A percentile compares a stretch with the other conserved stretches of the same genome.
These are phyloP conservation scores for Fragosphaeria purpurea DNA, from an alignment of 2,329 filamentous ascomycete species.

Conservation along the genomic window DNA sequence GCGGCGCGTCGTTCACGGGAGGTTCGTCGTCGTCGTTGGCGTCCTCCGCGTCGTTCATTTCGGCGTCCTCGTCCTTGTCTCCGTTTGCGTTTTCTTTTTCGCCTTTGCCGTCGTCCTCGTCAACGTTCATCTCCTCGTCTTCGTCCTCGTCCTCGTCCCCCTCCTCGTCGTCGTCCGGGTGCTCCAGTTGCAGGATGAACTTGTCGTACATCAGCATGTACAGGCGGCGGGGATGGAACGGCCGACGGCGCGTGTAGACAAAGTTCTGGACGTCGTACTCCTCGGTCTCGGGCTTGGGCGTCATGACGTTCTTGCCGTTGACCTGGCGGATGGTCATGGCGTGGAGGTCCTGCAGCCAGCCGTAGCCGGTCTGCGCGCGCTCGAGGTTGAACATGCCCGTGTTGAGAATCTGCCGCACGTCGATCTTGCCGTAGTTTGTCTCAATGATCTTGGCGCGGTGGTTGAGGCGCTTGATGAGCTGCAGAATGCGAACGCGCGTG, in stretches of 20 bases:
- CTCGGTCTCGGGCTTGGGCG: constrained; percentile 60
- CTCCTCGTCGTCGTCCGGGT: constrained; percentile 23
- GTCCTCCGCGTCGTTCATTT: constrained; percentile 11
- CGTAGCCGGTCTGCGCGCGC: constrained; percentile 52
- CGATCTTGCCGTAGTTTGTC: constrained; percentile 46
- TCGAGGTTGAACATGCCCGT: constrained; percentile 57
- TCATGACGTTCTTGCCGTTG: constrained; percentile 41
- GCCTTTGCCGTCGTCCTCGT: constrained; percentile 14
- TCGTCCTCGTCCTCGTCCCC: constrained; percentile 22
- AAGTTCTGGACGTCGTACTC: constrained; percentile 66
- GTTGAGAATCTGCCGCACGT: constrained; percentile 53
- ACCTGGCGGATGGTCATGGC: constrained; percentile 51
- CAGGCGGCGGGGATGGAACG: constrained; percentile 39
- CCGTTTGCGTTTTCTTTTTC: constrained; percentile 14
- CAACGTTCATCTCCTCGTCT: constrained; percentile 16
- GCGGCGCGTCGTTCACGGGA: constrained; percentile 21
- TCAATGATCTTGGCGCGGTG: constrained; percentile 56
- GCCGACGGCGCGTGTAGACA: constrained; percentile 52
- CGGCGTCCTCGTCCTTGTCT: constrained; percentile 16
- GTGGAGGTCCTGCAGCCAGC: constrained; percentile 61
- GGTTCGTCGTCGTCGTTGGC: constrained; percentile 3
- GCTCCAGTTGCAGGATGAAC: constrained; percentile 40
- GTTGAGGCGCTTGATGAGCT: constrained; percentile 52
- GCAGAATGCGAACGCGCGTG: constrained; percentile 35
- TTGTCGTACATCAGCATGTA: constrained; percentile 37